These are phyloP conservation scores for Glycyrrhiza uralensis DNA, from an alignment of 306 rosid genomes.

Conservation along the genomic window DNA sequence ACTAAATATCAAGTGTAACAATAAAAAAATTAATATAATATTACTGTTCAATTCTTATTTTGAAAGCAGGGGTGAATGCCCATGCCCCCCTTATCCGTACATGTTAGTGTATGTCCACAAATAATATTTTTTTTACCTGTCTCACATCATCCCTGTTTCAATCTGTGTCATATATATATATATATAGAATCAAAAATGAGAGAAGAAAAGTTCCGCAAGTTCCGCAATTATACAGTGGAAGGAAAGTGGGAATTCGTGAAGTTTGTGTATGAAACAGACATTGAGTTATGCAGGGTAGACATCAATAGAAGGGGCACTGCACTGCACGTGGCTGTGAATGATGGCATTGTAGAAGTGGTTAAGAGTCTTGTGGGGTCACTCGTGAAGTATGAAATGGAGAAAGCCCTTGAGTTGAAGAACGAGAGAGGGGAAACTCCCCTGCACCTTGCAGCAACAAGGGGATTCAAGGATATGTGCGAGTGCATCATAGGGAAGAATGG, in stretches of 20 bases:
- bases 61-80: too few species aligned
- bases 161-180: too few species aligned
- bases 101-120: too few species aligned
- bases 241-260: background rate
- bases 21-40: too few species aligned
- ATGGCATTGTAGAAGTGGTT: conserved; percentile 2
- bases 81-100: too few species aligned
- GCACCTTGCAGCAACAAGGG: conserved; percentile 46
- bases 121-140: too few species aligned
- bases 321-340: conserved; percentile 49
- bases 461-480: conserved; percentile 27
- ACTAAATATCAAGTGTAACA: too few species aligned
- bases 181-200: too few species aligned
- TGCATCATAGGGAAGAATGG: background rate
- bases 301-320: conserved; percentile 43
- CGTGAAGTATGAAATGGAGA: fast-evolving
- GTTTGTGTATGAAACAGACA: background rate
- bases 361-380: background rate
- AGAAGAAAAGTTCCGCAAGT: too few species aligned
- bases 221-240: background rate
- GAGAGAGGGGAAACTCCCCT: conserved; percentile 44
- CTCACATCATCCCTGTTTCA: too few species aligned
- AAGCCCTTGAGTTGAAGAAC: background rate
- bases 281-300: background rate
- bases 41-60: too few species aligned